Evolutionary conservation across 768 basidiomycete genomes (phyloP).

Genomic region (Leccinum rimulosum): DNA sequence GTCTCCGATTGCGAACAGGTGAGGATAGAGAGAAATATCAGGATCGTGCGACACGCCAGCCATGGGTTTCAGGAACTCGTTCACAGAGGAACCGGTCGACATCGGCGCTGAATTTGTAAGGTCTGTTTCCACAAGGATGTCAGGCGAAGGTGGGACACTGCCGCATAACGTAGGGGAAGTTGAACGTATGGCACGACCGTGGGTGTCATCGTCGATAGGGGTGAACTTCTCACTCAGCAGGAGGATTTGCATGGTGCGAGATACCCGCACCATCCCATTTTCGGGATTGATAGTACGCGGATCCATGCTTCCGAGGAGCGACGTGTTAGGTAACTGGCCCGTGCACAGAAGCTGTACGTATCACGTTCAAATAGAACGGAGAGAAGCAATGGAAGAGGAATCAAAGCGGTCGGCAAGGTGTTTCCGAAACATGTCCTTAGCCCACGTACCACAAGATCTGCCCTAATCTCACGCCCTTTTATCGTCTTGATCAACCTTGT

Average conservation of each 20-base stretch:
- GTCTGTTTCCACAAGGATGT: constrained; percentile 12
- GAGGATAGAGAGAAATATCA: constrained; percentile 34
- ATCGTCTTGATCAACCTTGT: constrained; percentile 41
- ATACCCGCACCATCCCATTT: constrained; percentile 43
- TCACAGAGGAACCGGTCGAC: too few species aligned
- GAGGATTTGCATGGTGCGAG: constrained; percentile 50
- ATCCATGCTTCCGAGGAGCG: constrained; percentile 43
- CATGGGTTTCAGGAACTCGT: background rate
- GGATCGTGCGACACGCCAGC: constrained; percentile 22
- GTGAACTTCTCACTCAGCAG: background rate
- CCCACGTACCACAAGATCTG: constrained; percentile 49
- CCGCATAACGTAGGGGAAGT: constrained; percentile 9
- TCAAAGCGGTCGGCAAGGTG: background rate
- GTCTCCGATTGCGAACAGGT: constrained; percentile 64
- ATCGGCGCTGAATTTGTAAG: background rate
- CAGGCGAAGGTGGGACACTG: constrained; percentile 6
- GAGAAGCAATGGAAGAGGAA: background rate
- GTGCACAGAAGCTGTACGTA: constrained; percentile 52
- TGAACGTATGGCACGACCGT: background rate
- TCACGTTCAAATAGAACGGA: background rate
- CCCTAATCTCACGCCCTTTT: constrained; percentile 49
- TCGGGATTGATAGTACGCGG: constrained; percentile 37
- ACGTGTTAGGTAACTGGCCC: constrained; percentile 58
- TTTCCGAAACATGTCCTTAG: background rate
- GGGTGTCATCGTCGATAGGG: background rate